Percentiles rank a stretch among this genome's conserved stretches.
phyloP scores from a whole-genome alignment of 1,284 basidiomycete species.

The Pseudozyma thailandica region DNA sequence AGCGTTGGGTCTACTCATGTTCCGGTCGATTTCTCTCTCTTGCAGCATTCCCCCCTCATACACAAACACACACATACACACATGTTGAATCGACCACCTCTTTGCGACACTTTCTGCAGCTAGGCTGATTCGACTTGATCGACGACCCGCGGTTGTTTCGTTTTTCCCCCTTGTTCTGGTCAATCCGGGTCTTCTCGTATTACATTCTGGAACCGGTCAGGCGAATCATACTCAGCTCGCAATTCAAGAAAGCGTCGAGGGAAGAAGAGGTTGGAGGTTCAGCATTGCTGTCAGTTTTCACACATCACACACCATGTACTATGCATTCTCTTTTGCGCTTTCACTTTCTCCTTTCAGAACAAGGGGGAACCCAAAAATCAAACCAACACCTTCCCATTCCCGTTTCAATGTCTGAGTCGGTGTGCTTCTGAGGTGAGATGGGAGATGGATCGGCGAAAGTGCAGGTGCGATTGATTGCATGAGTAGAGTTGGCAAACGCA shows the following conservation, averaged over 20 bases:
- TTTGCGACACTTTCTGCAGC: slow-evolving; percentile 11
- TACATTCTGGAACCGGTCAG: slow-evolving; percentile 5
- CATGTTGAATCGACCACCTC: background rate
- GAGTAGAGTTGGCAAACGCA: no score
- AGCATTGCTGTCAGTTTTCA: background rate
- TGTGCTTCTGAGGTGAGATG: background rate
- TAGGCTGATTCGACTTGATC: slow-evolving; percentile 10
- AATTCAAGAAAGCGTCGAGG: slow-evolving; percentile 5
- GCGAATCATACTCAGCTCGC: background rate
- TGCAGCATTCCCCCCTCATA: slow-evolving; percentile 36
- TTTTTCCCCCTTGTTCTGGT: slow-evolving; percentile 42
- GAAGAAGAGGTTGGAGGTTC: background rate
- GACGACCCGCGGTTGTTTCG: slow-evolving; percentile 18
- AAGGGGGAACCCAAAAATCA: slow-evolving; percentile 43
- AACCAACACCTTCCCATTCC: slow-evolving; percentile 25
- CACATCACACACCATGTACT: slow-evolving; percentile 27
- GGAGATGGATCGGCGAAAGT: no score
- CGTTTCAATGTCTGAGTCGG: background rate
- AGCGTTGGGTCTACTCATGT: slow-evolving; percentile 13
- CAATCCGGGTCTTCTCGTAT: slow-evolving; percentile 14
- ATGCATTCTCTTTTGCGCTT: slow-evolving; percentile 26
- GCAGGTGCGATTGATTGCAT: no score
- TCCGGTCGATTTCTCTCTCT: slow-evolving; percentile 23
- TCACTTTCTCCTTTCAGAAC: slow-evolving; percentile 32
- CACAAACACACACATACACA: slow-evolving; percentile 7